A percentile compares a stretch with the other conserved stretches of the same genome.
Evolutionary conservation across 208 protist genomes (phyloP).

Genomic region (Trichomonas gallinae): DNA sequence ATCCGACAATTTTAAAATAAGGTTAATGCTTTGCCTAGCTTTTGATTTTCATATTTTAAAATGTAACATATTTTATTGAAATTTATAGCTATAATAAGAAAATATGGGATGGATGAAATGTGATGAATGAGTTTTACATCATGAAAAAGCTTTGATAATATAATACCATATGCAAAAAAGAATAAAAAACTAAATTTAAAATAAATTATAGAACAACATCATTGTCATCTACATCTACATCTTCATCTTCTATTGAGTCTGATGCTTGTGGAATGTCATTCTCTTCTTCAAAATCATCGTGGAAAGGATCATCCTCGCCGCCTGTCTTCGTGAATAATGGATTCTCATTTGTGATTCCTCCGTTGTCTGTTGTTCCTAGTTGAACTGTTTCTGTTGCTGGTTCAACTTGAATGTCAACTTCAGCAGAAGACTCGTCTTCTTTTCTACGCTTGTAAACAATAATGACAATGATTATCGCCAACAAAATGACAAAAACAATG

Average conservation of each 20-base stretch:
- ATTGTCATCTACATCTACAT: not conserved
- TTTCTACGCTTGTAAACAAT: not conserved
- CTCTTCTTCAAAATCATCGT: not conserved
- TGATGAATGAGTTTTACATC: too few relatives aligned
- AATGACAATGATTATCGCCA: not conserved
- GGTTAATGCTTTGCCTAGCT: too few relatives aligned
- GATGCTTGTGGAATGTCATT: too few relatives aligned
- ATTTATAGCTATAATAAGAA: too few relatives aligned
- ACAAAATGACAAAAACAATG: not conserved
- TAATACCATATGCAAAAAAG: too few relatives aligned
- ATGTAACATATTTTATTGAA: too few relatives aligned
- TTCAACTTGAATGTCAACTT: not conserved
- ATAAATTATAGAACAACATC: too few relatives aligned
- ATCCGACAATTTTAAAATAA: too few relatives aligned
- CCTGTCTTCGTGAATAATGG: not conserved
- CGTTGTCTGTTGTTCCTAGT: not conserved
- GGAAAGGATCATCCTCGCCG: not conserved
- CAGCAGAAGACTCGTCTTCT: not conserved
- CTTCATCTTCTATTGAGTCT: not conserved
- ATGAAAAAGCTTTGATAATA: too few relatives aligned
- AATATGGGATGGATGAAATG: too few relatives aligned
- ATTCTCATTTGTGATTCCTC: not conserved
- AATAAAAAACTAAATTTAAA: too few relatives aligned
- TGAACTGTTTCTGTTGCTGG: not conserved
- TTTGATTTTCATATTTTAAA: too few relatives aligned